Evolutionary conservation across 352 stramenopile species (phyloP).

Genomic region (Lagenidium sp.): DNA sequence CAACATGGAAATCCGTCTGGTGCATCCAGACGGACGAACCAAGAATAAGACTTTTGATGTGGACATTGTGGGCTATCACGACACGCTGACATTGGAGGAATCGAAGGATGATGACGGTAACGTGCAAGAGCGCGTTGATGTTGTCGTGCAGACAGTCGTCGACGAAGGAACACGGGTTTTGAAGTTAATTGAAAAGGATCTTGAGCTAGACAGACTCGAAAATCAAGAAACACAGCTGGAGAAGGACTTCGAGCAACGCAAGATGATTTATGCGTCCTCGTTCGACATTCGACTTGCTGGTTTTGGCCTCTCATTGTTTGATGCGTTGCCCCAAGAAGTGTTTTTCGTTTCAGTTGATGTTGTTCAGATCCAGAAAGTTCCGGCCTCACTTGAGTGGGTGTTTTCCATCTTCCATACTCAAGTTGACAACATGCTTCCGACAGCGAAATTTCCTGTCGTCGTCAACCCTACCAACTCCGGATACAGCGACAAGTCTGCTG

Average conservation of each 20-base stretch:
- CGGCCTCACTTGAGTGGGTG: constrained; percentile 62
- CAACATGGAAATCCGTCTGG: constrained; percentile 54
- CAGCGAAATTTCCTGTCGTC: constrained; percentile 76
- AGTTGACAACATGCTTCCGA: constrained; percentile 80
- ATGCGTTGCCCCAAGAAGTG: constrained; percentile 74
- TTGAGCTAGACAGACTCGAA: constrained; percentile 63
- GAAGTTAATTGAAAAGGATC: constrained; percentile 72
- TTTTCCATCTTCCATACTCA: constrained; percentile 76
- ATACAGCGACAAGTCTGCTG: constrained; percentile 65
- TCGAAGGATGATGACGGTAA: constrained; percentile 28
- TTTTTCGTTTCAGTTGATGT: constrained; percentile 76
- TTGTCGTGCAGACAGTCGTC: constrained; percentile 73
- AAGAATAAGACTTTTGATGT: constrained; percentile 78
- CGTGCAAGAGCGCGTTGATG: constrained; percentile 33
- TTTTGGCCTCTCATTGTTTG: constrained; percentile 68
- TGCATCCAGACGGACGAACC: constrained; percentile 41
- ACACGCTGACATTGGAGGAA: constrained; percentile 50
- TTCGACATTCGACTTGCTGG: constrained; percentile 75
- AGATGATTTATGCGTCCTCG: constrained; percentile 73
- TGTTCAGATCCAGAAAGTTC: constrained; percentile 60
- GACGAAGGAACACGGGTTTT: constrained; percentile 74
- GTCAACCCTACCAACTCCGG: constrained; percentile 71
- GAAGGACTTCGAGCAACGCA: constrained; percentile 64
- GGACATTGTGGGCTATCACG: constrained; percentile 71
- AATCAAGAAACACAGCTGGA: constrained; percentile 55